phyloP scores from a whole-genome alignment of 352 stramenopile genomes.

The Phytophthora ohioensis region DNA sequence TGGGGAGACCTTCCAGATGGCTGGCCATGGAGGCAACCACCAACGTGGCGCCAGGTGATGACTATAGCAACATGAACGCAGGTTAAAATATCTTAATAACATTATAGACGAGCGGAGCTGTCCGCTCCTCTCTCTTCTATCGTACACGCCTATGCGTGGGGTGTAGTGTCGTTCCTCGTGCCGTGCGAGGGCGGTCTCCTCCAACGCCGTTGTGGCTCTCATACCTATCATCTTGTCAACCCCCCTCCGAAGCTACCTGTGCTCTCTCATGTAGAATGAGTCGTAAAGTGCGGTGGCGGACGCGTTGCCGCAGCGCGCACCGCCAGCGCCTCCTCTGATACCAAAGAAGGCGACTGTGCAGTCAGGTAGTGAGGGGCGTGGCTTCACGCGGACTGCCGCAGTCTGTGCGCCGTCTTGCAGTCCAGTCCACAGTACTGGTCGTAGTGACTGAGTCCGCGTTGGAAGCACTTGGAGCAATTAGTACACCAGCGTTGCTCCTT shows the following conservation, averaged over 20 bases:
- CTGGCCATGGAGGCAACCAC: not conserved
- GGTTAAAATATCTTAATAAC: slow-evolving; percentile 45
- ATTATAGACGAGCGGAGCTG: slow-evolving; percentile 24
- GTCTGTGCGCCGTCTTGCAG: slow-evolving; percentile 70
- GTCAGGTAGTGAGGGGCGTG: slow-evolving; percentile 38
- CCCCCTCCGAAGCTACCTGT: slow-evolving; percentile 32
- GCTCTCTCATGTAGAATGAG: slow-evolving; percentile 17
- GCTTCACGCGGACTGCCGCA: slow-evolving; percentile 46
- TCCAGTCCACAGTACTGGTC: slow-evolving; percentile 77
- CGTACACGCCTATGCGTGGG: slow-evolving; percentile 21
- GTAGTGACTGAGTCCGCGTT: slow-evolving; percentile 69
- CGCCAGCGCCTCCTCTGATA: slow-evolving; percentile 31
- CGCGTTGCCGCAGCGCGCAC: slow-evolving; percentile 24
- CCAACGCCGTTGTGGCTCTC: slow-evolving; percentile 10
- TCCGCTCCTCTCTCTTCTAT: slow-evolving; percentile 20
- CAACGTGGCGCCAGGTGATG: not conserved
- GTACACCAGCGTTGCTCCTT: slow-evolving; percentile 80
- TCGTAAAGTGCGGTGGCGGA: slow-evolving; percentile 38
- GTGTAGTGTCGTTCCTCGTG: not conserved
- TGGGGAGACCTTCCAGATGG: not conserved
- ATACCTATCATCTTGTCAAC: slow-evolving; percentile 2
- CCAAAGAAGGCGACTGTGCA: slow-evolving; percentile 32
- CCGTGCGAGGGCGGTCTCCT: slow-evolving; percentile 10
- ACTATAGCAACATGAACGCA: not conserved
- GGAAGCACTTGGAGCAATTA: slow-evolving; percentile 85